phyloP scores from a whole-genome alignment of 495 filamentous ascomycete species.

The Trichodelitschia bisporula region DNA sequence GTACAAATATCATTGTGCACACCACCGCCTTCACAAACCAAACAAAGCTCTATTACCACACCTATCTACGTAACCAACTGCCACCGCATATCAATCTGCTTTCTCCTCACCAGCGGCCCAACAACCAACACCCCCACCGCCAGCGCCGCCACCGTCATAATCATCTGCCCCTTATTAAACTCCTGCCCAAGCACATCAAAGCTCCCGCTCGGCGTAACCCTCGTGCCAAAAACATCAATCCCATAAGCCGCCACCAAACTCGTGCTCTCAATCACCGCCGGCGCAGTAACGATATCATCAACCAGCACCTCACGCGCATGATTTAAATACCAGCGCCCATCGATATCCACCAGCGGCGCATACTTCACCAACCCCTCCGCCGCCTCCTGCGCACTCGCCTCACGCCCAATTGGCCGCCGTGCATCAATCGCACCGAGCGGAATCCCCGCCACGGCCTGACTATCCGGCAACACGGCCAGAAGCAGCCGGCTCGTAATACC shows the following conservation, averaged over 20 bases:
- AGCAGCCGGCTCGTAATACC: conserved; percentile 74
- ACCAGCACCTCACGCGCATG: conserved; percentile 63
- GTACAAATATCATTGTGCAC: no score
- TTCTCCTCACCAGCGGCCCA: conserved; percentile 55
- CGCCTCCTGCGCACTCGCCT: conserved; percentile 49
- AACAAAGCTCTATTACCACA: no score
- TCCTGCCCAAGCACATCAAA: conserved; percentile 87
- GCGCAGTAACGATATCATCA: conserved; percentile 40
- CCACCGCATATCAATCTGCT: conserved; percentile 28
- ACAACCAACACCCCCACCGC: conserved; percentile 46
- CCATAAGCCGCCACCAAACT: conserved; percentile 80
- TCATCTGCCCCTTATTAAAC: conserved; percentile 70
- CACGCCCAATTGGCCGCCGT: conserved; percentile 64
- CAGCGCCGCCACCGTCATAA: conserved; percentile 60
- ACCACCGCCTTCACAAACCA: no score
- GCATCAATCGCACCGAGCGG: conserved; percentile 62
- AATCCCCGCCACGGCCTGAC: conserved; percentile 51
- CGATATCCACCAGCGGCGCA: conserved; percentile 51
- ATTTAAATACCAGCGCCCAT: conserved; percentile 57
- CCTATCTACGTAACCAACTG: no score
- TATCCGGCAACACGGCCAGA: conserved; percentile 45
- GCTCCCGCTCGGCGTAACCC: conserved; percentile 56
- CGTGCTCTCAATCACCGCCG: conserved; percentile 76
- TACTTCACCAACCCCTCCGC: conserved; percentile 73
- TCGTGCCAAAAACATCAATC: conserved; percentile 64